phyloP scores from a whole-genome alignment of 345 rosid species.

The Brassica cretica region DNA sequence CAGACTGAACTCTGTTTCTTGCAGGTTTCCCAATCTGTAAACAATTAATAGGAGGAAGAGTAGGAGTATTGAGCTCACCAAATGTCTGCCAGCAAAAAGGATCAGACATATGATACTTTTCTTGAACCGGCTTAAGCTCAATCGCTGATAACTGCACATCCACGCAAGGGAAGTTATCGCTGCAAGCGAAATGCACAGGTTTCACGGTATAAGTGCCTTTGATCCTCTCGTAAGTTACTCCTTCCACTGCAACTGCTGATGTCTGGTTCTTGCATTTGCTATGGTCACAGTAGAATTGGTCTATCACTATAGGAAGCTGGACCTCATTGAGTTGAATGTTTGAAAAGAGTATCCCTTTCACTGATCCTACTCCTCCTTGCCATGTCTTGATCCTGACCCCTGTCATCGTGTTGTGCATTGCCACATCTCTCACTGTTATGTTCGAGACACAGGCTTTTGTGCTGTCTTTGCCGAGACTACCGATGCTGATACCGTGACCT shows the following conservation, averaged over 20 bases:
- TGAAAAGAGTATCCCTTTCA: slow-evolving; percentile 80
- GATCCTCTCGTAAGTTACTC: slow-evolving; percentile 77
- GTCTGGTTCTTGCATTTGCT: slow-evolving; percentile 75
- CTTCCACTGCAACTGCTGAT: slow-evolving; percentile 85
- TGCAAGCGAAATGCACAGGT: slow-evolving; percentile 89
- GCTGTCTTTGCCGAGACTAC: slow-evolving; percentile 79
- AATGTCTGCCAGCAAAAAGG: slow-evolving; percentile 95
- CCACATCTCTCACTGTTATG: slow-evolving; percentile 82
- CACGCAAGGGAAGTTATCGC: slow-evolving; percentile 79
- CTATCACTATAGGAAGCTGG: slow-evolving; percentile 80
- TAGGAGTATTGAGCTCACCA: slow-evolving; percentile 80
- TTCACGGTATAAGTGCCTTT: slow-evolving; percentile 88
- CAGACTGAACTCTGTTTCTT: slow-evolving; percentile 59
- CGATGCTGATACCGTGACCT: slow-evolving; percentile 97
- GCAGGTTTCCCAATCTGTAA: slow-evolving; percentile 87
- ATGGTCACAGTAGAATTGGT: slow-evolving; percentile 91
- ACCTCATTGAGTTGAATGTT: slow-evolving; percentile 90
- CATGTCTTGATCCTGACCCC: slow-evolving; percentile 97
- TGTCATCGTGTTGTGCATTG: slow-evolving; percentile 81
- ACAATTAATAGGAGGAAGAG: slow-evolving; percentile 85
- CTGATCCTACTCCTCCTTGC: slow-evolving; percentile 97
- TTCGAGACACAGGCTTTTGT: slow-evolving; percentile 94
- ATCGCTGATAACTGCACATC: slow-evolving; percentile 72
- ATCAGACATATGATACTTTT: slow-evolving; percentile 65
- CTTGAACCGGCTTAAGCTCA: slow-evolving; percentile 74